A percentile compares a stretch with the other conserved stretches of the same genome.
These are phyloP conservation scores for Starmerella tilneyi DNA, from an alignment of 805 yeast genomes.

Conservation along the genomic window DNA sequence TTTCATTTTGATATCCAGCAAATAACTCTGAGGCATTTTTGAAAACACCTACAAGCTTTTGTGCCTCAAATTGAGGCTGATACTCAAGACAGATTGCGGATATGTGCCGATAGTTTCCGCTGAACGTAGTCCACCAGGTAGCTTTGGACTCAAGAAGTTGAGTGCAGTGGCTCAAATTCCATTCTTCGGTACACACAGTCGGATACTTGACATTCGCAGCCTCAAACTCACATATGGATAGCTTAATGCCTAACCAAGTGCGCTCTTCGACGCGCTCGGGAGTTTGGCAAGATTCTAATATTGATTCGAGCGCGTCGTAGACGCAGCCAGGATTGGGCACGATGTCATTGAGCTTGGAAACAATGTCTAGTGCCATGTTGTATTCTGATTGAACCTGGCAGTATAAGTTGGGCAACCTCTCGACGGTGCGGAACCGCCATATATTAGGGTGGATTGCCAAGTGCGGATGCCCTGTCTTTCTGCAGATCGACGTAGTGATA, in stretches of 20 bases:
- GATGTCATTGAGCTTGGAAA: slow-evolving; percentile 17
- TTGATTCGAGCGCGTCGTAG: slow-evolving; percentile 23
- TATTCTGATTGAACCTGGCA: too few species aligned
- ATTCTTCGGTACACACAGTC: slow-evolving; percentile 15
- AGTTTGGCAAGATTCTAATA: slow-evolving; percentile 25
- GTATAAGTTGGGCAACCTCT: too few species aligned
- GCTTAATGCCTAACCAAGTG: slow-evolving; percentile 23
- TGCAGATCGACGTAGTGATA: too few species aligned
- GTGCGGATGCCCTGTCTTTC: too few species aligned
- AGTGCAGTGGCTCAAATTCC: slow-evolving; percentile 21
- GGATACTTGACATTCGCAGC: slow-evolving; percentile 28
- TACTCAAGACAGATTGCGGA: slow-evolving; percentile 39
- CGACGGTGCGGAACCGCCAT: too few species aligned
- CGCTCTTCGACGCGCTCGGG: slow-evolving; percentile 22
- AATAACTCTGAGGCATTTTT: slow-evolving; percentile 12
- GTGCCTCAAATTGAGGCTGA: slow-evolving; percentile 22
- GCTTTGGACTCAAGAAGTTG: slow-evolving; percentile 25
- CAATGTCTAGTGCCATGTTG: slow-evolving; percentile 21
- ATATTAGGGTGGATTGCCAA: too few species aligned
- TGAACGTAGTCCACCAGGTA: slow-evolving; percentile 67
- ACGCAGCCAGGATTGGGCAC: slow-evolving; percentile 26
- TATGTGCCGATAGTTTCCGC: slow-evolving; percentile 51
- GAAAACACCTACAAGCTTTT: slow-evolving; percentile 9
- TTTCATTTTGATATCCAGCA: slow-evolving; percentile 5
- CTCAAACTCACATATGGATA: slow-evolving; percentile 29